Evolutionary conservation across 345 rosid genomes (phyloP).

Genomic region (Diplotaxis tenuifolia): DNA sequence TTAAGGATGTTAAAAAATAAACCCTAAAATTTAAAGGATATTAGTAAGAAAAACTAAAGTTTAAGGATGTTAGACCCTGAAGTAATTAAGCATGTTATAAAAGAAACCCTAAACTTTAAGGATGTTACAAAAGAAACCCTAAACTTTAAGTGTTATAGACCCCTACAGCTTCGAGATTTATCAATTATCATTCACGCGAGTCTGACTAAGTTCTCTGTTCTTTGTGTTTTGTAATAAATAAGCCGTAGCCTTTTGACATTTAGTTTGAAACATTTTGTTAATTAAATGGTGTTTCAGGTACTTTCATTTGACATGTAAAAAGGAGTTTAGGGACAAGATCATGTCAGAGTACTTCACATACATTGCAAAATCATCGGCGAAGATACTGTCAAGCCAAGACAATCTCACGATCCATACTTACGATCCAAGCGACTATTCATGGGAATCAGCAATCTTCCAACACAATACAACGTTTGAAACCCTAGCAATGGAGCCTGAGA

Average conservation of each 20-base stretch:
- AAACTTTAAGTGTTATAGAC: too few species aligned
- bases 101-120: background rate
- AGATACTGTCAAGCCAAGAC: background rate
- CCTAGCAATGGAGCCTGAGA: conserved; percentile 30
- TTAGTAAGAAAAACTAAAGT: too few species aligned
- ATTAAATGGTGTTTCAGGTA: conserved; percentile 9
- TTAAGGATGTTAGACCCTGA: too few species aligned
- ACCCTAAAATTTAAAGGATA: background rate
- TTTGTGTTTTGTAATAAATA: background rate
- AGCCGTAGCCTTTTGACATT: background rate
- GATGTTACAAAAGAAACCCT: background rate
- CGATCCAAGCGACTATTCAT: background rate
- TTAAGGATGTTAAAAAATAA: background rate
- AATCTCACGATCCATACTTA: conserved; percentile 24
- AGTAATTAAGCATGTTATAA: too few species aligned
- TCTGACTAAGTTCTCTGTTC: background rate
- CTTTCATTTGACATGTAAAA: conserved; percentile 26
- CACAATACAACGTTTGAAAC: conserved; percentile 29
- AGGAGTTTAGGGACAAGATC: conserved; percentile 22
- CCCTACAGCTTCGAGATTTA: too few species aligned
- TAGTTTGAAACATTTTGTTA: background rate
- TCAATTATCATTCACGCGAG: background rate
- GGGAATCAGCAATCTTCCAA: conserved; percentile 30
- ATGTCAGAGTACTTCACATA: conserved; percentile 22
- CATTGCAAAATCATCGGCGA: conserved; percentile 3